A percentile compares a stretch with the other conserved stretches of the same genome.
phyloP scores from a whole-genome alignment of 108 stramenopile species.

The Poteriospumella lacustris region DNA sequence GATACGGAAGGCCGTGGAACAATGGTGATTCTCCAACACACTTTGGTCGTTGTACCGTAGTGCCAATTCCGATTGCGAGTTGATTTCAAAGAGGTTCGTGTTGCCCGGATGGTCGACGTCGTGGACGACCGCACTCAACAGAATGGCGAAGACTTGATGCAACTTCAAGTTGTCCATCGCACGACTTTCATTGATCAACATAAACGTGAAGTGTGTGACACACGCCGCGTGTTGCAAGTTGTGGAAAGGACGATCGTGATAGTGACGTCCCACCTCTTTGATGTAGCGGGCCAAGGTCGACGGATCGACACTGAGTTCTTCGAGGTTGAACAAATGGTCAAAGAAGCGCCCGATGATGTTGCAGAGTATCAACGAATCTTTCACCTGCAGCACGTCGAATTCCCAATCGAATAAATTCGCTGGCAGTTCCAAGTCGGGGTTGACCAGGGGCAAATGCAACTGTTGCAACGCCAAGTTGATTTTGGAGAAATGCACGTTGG shows the following conservation, averaged over 20 bases:
- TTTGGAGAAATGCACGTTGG: not conserved
- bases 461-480: not conserved
- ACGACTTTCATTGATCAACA: constrained; percentile 40
- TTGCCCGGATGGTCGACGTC: constrained; percentile 66
- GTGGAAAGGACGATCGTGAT: constrained; percentile 50
- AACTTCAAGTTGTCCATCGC: constrained; percentile 36
- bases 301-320: not conserved
- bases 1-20: constrained; percentile 51
- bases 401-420: constrained; percentile 2
- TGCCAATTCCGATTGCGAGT: constrained; percentile 52
- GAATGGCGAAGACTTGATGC: constrained; percentile 40
- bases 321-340: not conserved
- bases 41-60: constrained; percentile 60
- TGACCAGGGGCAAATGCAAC: not conserved
- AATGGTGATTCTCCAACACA: constrained; percentile 65
- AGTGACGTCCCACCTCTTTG: not conserved
- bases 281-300: constrained; percentile 5
- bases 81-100: constrained; percentile 58
- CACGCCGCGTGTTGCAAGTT: constrained; percentile 57
- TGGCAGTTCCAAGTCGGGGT: not conserved
- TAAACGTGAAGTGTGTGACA: constrained; percentile 51
- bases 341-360: constrained; percentile 5
- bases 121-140: constrained; percentile 56
- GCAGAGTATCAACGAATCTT: not conserved
- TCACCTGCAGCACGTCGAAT: constrained; percentile 18